Conservation (phyloP, 73 alveolate species). For the Paramecium pentaurelia region DNA sequence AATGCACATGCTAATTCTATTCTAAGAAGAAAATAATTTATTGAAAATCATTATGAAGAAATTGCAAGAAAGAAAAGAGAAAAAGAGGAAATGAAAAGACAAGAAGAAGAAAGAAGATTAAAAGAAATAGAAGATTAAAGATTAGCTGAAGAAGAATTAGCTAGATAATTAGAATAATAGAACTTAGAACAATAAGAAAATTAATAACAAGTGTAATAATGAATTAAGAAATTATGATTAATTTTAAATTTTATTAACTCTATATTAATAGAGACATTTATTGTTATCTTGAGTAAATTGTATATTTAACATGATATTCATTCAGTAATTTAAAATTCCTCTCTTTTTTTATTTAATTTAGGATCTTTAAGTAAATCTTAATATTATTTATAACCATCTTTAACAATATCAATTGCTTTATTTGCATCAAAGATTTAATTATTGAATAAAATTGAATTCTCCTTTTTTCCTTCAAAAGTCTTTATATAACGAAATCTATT, state of each 20-base stretch:
- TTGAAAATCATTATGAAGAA: not conserved
- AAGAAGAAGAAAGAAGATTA: constrained; percentile 15
- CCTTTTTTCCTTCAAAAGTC: constrained; percentile 85
- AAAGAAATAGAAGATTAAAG: not conserved
- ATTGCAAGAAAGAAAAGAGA: not conserved
- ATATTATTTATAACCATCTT: constrained; percentile 49
- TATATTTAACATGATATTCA: not conserved
- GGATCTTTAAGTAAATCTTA: not conserved
- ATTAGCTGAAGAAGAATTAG: not conserved
- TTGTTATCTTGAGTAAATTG: not conserved
- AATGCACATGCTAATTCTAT: not conserved
- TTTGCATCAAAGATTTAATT: constrained; percentile 60
- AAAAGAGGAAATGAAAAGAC: not conserved
- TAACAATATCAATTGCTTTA: constrained; percentile 39
- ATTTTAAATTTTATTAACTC: not conserved
- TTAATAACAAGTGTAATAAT: not conserved
- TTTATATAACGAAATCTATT: constrained; percentile 81
- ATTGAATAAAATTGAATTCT: constrained; percentile 69
- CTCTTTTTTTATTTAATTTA: not conserved
- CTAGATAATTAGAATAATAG: not conserved
- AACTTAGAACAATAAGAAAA: not conserved
- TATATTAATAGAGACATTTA: not conserved
- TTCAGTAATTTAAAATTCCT: not conserved
- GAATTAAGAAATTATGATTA: not conserved
- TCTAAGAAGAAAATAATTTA: not conserved